Evolutionary conservation across 2,329 filamentous ascomycete species (phyloP).

Genomic region (Cladosporium velox): DNA sequence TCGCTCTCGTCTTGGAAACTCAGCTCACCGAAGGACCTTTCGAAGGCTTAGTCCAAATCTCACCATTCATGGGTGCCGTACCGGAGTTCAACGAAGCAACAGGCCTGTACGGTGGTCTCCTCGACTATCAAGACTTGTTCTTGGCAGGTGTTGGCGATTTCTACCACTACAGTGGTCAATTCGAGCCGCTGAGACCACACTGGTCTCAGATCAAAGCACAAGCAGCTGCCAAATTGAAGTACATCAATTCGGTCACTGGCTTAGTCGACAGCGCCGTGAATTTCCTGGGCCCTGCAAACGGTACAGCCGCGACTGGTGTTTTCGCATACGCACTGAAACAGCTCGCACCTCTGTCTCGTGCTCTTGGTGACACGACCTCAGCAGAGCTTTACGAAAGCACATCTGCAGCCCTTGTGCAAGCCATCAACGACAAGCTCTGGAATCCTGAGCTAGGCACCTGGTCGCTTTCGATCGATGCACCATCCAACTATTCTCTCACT

Average conservation of each 20-base stretch:
- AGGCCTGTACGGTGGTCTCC: constrained; percentile 24
- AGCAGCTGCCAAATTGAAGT: constrained; percentile 26
- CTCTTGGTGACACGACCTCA: constrained; percentile 34
- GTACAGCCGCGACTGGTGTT: constrained; percentile 33
- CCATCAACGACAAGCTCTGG: constrained; percentile 40
- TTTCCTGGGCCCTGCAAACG: constrained; percentile 38
- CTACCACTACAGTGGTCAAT: constrained; percentile 32
- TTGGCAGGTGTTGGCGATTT: constrained; percentile 34
- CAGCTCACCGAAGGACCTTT: constrained; percentile 24
- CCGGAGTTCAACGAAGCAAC: constrained; percentile 21
- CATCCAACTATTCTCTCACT: constrained; percentile 38
- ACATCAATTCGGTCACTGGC: constrained; percentile 34
- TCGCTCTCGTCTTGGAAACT: constrained; percentile 37
- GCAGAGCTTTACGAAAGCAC: constrained; percentile 30
- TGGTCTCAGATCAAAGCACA: constrained; percentile 35
- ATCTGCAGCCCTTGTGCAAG: constrained; percentile 29
- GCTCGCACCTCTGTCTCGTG: constrained; percentile 35
- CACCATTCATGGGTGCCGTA: constrained; percentile 22
- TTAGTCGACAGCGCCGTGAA: constrained; percentile 27
- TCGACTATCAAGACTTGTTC: constrained; percentile 39
- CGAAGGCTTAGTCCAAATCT: constrained; percentile 25
- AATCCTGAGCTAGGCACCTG: constrained; percentile 37
- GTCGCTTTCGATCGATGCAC: constrained; percentile 31
- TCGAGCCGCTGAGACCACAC: constrained; percentile 24
- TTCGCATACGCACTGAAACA: constrained; percentile 33